Conservation (phyloP, 1,139 yeast genomes). For the Protomyces pachydermus region DNA sequence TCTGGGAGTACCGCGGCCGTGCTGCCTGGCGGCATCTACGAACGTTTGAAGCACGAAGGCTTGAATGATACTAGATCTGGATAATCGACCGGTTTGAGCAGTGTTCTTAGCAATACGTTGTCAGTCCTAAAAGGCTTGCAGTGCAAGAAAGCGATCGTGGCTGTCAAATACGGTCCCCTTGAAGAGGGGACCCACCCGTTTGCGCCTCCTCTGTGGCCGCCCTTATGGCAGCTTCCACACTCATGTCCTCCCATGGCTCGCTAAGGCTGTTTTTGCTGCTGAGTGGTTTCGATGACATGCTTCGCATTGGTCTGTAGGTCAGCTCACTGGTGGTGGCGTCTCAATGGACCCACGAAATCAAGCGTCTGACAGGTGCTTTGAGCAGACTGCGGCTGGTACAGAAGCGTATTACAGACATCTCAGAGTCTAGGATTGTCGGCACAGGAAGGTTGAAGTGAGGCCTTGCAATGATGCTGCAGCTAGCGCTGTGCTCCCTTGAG, state of each 20-base stretch:
- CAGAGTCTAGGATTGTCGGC: no score
- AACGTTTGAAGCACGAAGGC: not conserved
- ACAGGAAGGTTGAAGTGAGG: no score
- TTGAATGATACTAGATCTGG: no score
- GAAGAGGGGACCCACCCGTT: not conserved
- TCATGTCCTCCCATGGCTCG: not conserved
- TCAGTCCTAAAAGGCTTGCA: no score
- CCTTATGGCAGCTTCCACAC: not conserved
- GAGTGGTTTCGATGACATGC: not conserved
- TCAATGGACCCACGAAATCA: no score
- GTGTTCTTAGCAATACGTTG: no score
- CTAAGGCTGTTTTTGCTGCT: not conserved
- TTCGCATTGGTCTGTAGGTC: not conserved
- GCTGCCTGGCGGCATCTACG: constrained; percentile 5
- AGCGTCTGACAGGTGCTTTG: no score
- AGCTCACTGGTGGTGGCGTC: not conserved
- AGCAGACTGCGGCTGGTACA: no score
- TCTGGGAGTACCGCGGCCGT: constrained; percentile 18
- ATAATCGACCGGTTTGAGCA: no score
- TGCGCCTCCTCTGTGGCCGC: not conserved
- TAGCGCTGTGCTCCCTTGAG: no score
- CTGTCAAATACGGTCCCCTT: not conserved
- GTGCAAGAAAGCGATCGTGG: not conserved
- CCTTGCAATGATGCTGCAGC: no score
- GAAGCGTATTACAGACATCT: no score